Conservation (phyloP, 2,329 filamentous ascomycete species). For the Alternaria sp. region DNA sequence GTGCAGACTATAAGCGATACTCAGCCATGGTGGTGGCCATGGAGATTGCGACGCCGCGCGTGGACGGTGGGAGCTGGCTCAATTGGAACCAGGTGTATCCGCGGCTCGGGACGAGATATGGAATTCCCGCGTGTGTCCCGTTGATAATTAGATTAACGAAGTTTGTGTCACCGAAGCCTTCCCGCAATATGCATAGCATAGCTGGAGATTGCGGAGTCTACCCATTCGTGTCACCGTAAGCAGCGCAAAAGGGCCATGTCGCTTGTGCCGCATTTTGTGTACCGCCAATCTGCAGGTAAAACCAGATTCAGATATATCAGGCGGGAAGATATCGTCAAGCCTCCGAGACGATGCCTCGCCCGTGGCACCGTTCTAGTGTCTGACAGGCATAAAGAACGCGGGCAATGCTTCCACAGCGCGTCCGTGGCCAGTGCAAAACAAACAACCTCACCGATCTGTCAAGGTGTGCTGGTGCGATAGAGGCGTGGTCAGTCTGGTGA, state of each 20-base stretch:
- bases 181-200: slow-evolving; percentile 33
- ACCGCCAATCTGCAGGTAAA: slow-evolving; percentile 28
- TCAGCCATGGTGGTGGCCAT: slow-evolving; percentile 14
- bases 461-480: slow-evolving; percentile 8
- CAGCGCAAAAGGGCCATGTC: slow-evolving; percentile 11
- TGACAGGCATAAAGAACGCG: slow-evolving; percentile 18
- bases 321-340: slow-evolving; percentile 26
- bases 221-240: slow-evolving; percentile 23
- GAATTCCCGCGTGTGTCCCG: slow-evolving; percentile 33
- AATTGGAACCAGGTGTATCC: slow-evolving; percentile 33
- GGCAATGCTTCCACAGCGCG: slow-evolving; percentile 2
- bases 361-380: slow-evolving; percentile 25
- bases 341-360: slow-evolving; percentile 18
- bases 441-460: slow-evolving; percentile 23
- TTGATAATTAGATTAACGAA: slow-evolving; percentile 44
- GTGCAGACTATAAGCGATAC: slow-evolving; percentile 13
- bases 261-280: slow-evolving; percentile 24
- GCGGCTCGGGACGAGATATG: slow-evolving; percentile 45
- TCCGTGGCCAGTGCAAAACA: slow-evolving; percentile 5
- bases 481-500: slow-evolving; percentile 15
- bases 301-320: slow-evolving; percentile 28
- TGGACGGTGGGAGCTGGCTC: slow-evolving; percentile 25
- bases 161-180: slow-evolving; percentile 32
- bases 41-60: slow-evolving; percentile 17
- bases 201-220: slow-evolving; percentile 25